Conservation (phyloP, 805 yeast species). For the Cyberlindnera saturnus region DNA sequence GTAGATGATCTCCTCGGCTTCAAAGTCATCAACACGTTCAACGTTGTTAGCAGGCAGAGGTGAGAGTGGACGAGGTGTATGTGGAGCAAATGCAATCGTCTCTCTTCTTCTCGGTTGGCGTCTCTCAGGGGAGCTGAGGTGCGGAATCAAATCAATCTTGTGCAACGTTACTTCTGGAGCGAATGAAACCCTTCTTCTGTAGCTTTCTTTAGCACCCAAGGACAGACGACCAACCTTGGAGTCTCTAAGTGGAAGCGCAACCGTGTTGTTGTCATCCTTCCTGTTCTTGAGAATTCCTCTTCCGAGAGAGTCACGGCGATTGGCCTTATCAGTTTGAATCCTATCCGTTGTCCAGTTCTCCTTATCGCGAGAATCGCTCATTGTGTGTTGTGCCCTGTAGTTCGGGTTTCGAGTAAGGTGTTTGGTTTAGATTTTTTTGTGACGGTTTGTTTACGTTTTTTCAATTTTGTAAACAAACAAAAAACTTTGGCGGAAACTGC, state of each 20-base stretch:
- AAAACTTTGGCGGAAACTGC: not conserved
- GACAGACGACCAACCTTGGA: slow-evolving; percentile 10
- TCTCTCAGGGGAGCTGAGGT: slow-evolving; percentile 8
- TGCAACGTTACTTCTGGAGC: slow-evolving; percentile 27
- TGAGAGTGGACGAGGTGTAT: slow-evolving; percentile 5
- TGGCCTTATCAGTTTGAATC: no score
- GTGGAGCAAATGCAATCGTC: slow-evolving; percentile 22
- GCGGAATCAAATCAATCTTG: slow-evolving; percentile 20
- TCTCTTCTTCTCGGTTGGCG: slow-evolving; percentile 22
- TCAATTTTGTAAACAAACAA: slow-evolving; percentile 1
- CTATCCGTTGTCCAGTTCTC: slow-evolving; percentile 1
- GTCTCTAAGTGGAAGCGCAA: slow-evolving; percentile 14
- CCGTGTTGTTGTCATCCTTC: slow-evolving; percentile 11
- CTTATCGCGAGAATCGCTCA: not conserved
- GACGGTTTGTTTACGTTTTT: not conserved
- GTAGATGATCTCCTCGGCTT: slow-evolving; percentile 16
- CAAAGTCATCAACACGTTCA: slow-evolving; percentile 3
- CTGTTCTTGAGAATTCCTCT: slow-evolving; percentile 1
- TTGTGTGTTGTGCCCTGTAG: not conserved
- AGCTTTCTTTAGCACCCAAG: slow-evolving; percentile 12
- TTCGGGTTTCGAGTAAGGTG: not conserved
- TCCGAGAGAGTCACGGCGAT: not conserved
- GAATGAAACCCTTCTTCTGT: slow-evolving; percentile 22
- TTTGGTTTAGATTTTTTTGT: not conserved
- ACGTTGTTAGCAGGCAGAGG: not conserved